Conservation (phyloP, 345 rosid species). For the Eucalyptus marginata region DNA sequence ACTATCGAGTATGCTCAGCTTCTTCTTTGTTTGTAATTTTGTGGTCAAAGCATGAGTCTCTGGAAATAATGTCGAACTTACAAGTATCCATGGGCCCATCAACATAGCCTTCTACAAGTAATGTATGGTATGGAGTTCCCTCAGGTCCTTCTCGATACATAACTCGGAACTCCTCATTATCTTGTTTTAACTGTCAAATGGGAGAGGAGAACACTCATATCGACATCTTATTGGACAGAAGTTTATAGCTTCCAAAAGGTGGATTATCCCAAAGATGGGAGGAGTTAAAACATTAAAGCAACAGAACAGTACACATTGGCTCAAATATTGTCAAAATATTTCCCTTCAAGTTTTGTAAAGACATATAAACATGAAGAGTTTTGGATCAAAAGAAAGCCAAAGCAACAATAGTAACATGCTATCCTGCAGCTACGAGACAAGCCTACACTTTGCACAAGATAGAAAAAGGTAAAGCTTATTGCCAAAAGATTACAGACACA, state of each 20-base stretch:
- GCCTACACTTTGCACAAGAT: not conserved
- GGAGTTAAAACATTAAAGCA: not conserved
- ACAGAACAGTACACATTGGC: not conserved
- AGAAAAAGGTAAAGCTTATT: not conserved
- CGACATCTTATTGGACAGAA: not conserved
- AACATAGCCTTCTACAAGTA: conserved; percentile 91
- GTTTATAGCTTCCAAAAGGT: not conserved
- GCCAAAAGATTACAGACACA: not conserved
- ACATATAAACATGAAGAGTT: not conserved
- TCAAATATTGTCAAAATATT: not conserved
- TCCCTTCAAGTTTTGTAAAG: not conserved
- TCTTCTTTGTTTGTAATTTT: not conserved
- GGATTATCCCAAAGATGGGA: not conserved
- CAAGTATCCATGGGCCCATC: conserved; percentile 83
- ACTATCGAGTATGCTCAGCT: not conserved
- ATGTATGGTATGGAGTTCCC: conserved; percentile 70
- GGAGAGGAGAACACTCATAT: not conserved
- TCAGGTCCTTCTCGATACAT: conserved; percentile 91
- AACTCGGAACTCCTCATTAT: conserved; percentile 70
- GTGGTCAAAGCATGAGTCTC: not conserved
- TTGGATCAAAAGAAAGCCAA: not conserved
- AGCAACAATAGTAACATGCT: not conserved
- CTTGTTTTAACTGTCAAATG: conserved; percentile 57
- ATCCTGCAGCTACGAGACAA: not conserved
- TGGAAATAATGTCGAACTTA: conserved; percentile 23